Evolutionary conservation across 768 basidiomycete species (phyloP).

Genomic region (Tubosaeta sp.): DNA sequence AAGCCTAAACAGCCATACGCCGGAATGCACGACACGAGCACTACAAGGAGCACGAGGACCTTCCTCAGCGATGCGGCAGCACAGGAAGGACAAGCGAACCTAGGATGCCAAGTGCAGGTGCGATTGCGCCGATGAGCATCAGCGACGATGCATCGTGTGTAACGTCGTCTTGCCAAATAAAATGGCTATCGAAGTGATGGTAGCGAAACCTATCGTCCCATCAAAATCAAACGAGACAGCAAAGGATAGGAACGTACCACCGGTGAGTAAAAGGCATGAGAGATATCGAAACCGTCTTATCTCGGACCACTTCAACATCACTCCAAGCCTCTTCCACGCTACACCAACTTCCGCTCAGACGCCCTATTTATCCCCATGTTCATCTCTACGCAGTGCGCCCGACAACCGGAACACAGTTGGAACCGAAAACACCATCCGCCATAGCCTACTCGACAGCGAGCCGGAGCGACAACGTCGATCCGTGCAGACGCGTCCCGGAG

Average conservation of each 20-base stretch:
- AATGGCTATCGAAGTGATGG: too few species aligned
- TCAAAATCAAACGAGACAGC: too few species aligned
- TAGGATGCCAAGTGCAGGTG: conserved; percentile 67
- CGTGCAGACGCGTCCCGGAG: conserved; percentile 71
- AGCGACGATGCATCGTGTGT: neutral
- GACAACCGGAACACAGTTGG: conserved; percentile 76
- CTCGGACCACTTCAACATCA: conserved; percentile 71
- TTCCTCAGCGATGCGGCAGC: conserved; percentile 57
- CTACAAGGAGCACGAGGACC: too few species aligned
- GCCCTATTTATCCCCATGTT: conserved; percentile 36
- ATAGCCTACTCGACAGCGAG: too few species aligned
- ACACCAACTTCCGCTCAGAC: conserved; percentile 48
- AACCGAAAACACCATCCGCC: too few species aligned
- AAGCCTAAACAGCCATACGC: conserved; percentile 84
- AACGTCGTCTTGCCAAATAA: too few species aligned
- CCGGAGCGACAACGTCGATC: conserved; percentile 73
- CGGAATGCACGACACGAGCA: conserved; percentile 64
- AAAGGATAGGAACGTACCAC: too few species aligned
- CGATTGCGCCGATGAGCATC: conserved; percentile 63
- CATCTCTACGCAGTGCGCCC: conserved; percentile 13
- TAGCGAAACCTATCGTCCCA: too few species aligned
- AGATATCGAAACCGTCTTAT: conserved; percentile 42
- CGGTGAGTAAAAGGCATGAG: too few species aligned
- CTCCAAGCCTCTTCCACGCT: conserved; percentile 74
- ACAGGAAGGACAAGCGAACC: conserved; percentile 79